phyloP scores from a whole-genome alignment of 768 basidiomycete species.

The Coprinopsis strossmayeri region DNA sequence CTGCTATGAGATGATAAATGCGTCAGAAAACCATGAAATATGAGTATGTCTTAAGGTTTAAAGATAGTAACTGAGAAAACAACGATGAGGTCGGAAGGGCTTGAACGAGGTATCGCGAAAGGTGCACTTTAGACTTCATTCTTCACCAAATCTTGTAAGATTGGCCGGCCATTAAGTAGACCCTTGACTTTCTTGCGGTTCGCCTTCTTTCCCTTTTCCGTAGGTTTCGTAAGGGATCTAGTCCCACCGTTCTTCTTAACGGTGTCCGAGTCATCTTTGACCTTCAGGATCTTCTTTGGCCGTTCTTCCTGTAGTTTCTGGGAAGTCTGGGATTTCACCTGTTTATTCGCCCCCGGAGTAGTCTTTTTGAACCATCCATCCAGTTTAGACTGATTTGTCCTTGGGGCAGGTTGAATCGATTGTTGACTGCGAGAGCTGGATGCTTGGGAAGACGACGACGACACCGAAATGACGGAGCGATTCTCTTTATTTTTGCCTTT shows the following conservation, averaged over 20 bases:
- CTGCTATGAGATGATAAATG: too few relatives aligned
- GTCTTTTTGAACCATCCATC: constrained; percentile 6
- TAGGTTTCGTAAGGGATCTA: background rate
- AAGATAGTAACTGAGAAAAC: background rate
- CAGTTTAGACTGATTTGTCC: background rate
- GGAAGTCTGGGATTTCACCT: background rate
- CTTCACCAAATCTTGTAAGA: constrained; percentile 2
- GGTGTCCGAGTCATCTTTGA: too few relatives aligned
- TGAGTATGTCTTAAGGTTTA: too few relatives aligned
- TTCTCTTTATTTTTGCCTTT: constrained; percentile 1
- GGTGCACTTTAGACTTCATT: background rate
- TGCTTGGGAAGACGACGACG: background rate
- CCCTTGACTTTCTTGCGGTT: background rate
- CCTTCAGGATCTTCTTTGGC: background rate
- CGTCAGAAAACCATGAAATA: too few relatives aligned
- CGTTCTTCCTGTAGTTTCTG: background rate
- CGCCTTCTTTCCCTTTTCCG: background rate
- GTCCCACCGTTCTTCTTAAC: too few relatives aligned
- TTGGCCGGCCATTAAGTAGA: constrained; percentile 1
- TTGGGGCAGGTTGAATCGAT: background rate
- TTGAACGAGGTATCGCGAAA: background rate
- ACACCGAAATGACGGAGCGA: background rate
- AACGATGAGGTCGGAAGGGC: background rate
- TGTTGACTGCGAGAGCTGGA: background rate
- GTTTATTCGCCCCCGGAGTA: too few relatives aligned